Evolutionary conservation across 1,284 basidiomycete genomes (phyloP), one percentile per base, ranked within the genome.

Genomic region (Marasmius oreades): DNA sequence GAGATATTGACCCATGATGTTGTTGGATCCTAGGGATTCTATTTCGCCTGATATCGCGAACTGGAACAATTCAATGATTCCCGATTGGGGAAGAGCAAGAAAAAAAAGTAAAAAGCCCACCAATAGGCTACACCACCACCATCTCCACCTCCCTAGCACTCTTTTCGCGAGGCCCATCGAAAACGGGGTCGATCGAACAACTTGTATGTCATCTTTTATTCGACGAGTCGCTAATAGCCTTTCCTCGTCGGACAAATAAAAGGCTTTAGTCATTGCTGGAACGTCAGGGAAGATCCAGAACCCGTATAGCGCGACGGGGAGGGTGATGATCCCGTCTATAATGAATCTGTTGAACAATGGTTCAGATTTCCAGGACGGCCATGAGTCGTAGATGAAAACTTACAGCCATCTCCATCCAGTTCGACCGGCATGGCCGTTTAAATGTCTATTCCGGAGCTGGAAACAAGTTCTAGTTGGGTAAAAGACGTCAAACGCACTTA

Each of bases 1-100:
- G 53, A 89, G 75, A 84, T 85, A 90, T 64, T 89, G 86, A 8
- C 86, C 85, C 86, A 89, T 89, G 36, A 89, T 69, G 67, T 86
- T 86, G 65, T 89, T 90, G 33, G 84, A 83, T 5, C 86, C 85
- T 44, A 89, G 84, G 57, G 78, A 80, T 64, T 90, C 88, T 0
- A 84, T 81, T 69, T 90, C 86, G 2, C 84, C 85, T 2, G 82
- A 84, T 52, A 86, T 74, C 4, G 80, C 80, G 59, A 86, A 85
- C 81, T 85, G 20, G 31, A 51, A 51, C 11, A 16, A 33, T 6
- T 8, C 16, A 31, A 5, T 31, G 12, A 16, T 43, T 16, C 36
- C 16, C 8, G 24, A 34, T 34, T 24, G 28, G n/a, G n/a, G 24
- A 39, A 31, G 4, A 43, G 20, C 33, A 43, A 5, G 28, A 39